A percentile compares a stretch with the other conserved stretches of the same genome.
phyloP scores from a whole-genome alignment of 768 basidiomycete genomes.

The Tylopilus intermedius region DNA sequence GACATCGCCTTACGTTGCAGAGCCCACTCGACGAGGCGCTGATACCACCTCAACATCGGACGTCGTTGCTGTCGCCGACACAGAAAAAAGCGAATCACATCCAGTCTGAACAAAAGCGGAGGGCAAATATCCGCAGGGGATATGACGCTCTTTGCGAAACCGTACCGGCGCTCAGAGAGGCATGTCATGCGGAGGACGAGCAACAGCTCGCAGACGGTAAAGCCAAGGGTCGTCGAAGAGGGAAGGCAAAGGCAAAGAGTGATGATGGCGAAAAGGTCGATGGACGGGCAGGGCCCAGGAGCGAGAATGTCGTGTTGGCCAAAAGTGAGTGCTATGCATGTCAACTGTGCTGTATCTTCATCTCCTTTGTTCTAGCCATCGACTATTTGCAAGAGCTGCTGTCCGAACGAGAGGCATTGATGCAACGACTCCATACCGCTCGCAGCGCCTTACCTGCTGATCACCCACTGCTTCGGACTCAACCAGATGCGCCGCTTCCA shows the following conservation, averaged over 20 bases:
- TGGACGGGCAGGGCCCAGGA: conserved; percentile 83
- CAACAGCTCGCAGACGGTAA: conserved; percentile 33
- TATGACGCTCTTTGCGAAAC: conserved; percentile 85
- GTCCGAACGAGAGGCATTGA: conserved; percentile 51
- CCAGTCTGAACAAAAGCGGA: conserved; percentile 88
- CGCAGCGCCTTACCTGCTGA: conserved; percentile 51
- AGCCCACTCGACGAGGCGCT: conserved; percentile 11
- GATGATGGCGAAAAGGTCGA: conserved; percentile 64
- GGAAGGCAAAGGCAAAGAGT: conserved; percentile 35
- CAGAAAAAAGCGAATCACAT: conserved; percentile 95
- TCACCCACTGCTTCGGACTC: conserved; percentile 49
- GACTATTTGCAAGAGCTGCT: conserved; percentile 74
- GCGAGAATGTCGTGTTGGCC: conserved; percentile 83
- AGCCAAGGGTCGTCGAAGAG: conserved; percentile 34
- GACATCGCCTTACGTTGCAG: conserved; percentile 23
- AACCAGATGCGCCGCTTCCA: conserved; percentile 31
- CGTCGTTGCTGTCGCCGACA: conserved; percentile 60
- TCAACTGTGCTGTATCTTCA: conserved; percentile 3
- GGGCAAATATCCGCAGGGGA: conserved; percentile 84
- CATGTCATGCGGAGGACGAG: conserved; percentile 54
- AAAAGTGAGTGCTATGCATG: conserved; percentile 57
- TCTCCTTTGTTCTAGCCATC: conserved; percentile 52
- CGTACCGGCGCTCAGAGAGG: conserved; percentile 77
- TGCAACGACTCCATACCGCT: conserved; percentile 56
- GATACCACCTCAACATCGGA: conserved; percentile 9